Base-by-base conservation (phyloP, 352 stramenopile genomes). In the Salisapilia sapeloensis region DNA sequence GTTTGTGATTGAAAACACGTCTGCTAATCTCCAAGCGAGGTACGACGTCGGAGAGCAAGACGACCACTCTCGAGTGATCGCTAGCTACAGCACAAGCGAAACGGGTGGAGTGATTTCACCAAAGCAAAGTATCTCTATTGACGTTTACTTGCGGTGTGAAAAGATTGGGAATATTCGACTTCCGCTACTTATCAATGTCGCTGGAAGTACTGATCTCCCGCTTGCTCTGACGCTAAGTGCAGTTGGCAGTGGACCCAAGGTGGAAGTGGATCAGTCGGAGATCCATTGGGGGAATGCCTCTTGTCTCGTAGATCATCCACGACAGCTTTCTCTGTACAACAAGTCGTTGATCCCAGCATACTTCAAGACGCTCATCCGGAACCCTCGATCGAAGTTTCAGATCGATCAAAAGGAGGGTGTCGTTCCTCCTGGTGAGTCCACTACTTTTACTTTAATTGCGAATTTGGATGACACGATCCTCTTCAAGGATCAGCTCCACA, bases 311-410 rank as follows among this genome's bases (percentile, higher is more conserved):
- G 75, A 93, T 33, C 76, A 82, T 22, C 44, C 66, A 17, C 50
- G 62, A 9, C 48, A 51, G 9, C 38, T 97, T 7, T 65, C 36
- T 3, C 57, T 97, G 45, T 85, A 55, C 11, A 97, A 97, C 50
- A 49, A 46, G 18, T 92, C 71, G 0, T 50, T 93, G 18, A 97
- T 97, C 31, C 57, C 79, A 1, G 90, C 91, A 19, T 46, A 56
- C 2, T 96, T 82, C 53, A 93, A 94, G 42, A 93, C 78, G 13
- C 96, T 96, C 44, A 75, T 97, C 28, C 81, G 84, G n/a, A 91
- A 70, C 28, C 67, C 78, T 3, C 62, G 80, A 4, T 95, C 81
- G 13, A 94, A 92, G 44, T 97, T 97, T 37, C 50, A 64, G 28
- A 72, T 97, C 18, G 74, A 96, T 41, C 52, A 67, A 10, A 72